Percentiles rank a stretch among this genome's conserved stretches.
Evolutionary conservation across 2,329 filamentous ascomycete species (phyloP).

Genomic region (Metarhizium brunneum): DNA sequence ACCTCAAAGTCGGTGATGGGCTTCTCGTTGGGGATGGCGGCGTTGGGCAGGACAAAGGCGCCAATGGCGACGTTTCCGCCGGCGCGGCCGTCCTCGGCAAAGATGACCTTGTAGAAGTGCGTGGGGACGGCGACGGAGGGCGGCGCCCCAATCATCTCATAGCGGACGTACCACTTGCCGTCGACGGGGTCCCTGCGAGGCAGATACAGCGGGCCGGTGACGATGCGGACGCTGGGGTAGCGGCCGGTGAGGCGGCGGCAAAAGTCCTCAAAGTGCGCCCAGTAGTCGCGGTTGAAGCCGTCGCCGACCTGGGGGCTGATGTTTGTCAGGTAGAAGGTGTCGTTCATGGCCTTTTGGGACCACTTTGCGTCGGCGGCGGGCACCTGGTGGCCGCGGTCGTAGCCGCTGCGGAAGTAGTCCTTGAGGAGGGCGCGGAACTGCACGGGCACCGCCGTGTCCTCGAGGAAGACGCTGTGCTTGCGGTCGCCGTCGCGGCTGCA

Average conservation of each 20-base stretch:
- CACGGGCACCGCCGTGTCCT: slow-evolving; percentile 70
- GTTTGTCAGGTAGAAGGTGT: slow-evolving; percentile 86
- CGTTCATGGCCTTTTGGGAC: slow-evolving; percentile 89
- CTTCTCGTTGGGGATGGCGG: slow-evolving; percentile 77
- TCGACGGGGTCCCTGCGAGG: slow-evolving; percentile 73
- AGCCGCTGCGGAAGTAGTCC: slow-evolving; percentile 92
- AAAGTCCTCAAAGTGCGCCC: slow-evolving; percentile 98
- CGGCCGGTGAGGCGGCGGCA: slow-evolving; percentile 70
- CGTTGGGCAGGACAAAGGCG: slow-evolving; percentile 93
- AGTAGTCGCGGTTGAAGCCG: slow-evolving; percentile 98
- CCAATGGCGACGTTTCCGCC: slow-evolving; percentile 76
- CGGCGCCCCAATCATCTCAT: slow-evolving; percentile 91
- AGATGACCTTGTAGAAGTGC: slow-evolving; percentile 99
- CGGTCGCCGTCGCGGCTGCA: slow-evolving; percentile 68
- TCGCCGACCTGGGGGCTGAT: slow-evolving; percentile 99
- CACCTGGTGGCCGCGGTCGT: slow-evolving; percentile 93
- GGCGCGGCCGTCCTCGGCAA: slow-evolving; percentile 70
- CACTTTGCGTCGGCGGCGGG: slow-evolving; percentile 95
- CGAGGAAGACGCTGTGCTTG: slow-evolving; percentile 71
- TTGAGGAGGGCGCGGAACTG: slow-evolving; percentile 84
- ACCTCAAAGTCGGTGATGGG: slow-evolving; percentile 89
- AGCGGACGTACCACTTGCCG: slow-evolving; percentile 90
- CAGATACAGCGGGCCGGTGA: slow-evolving; percentile 89
- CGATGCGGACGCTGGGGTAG: slow-evolving; percentile 83
- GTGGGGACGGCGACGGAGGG: slow-evolving; percentile 94